Base-by-base conservation (phyloP, 441 rosid species). In the Mallotus repandus region DNA sequence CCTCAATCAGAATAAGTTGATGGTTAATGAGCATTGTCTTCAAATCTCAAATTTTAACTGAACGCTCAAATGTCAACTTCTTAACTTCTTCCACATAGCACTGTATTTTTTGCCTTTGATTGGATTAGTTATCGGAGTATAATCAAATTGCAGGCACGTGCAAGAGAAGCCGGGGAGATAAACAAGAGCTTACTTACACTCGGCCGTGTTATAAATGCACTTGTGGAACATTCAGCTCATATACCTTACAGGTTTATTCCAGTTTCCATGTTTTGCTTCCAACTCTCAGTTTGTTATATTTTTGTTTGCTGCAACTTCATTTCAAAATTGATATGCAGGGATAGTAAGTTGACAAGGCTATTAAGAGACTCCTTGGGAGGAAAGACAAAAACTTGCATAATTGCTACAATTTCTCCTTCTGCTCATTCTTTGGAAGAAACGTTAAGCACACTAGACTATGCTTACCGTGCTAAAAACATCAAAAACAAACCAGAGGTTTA, bases 141-240 rank as follows among this genome's bases (percentile, higher is more conserved):
- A 11, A 59, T 29, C 53, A 68, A 76, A 74, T 75, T 80, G 72
- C 84, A 91, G 97, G 90, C 91, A 7, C 93, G 99, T 49, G 99
- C 97, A 70, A 88, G 96, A 85, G 97, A 94, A 86, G 99, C 97
- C 13, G 98, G 98, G 61, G 98, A 94, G 83, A 94, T 94, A 53
- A 94, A 91, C 79, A 95, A 95, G 86, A 95, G 99, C 83, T 88
- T 95, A 86, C 90, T 95, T 49, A 95, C 99, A 22, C 77, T 95
- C 46, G 98, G 98, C 38, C 93, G 99, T 72, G 98, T 92, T 73
- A 95, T 95, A 79, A 95, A 93, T 85, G 96, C 98, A 45, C 94
- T 92, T 75, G 99, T 89, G 74, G 99, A 95, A 77, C 99, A 91
- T 89, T 89, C 98, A 71, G 83, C 97, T 6, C 99, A 92, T 80